These are phyloP conservation scores for Entomortierella parvispora DNA, from an alignment of 192 early-diverging fungal species.

Conservation along the genomic window DNA sequence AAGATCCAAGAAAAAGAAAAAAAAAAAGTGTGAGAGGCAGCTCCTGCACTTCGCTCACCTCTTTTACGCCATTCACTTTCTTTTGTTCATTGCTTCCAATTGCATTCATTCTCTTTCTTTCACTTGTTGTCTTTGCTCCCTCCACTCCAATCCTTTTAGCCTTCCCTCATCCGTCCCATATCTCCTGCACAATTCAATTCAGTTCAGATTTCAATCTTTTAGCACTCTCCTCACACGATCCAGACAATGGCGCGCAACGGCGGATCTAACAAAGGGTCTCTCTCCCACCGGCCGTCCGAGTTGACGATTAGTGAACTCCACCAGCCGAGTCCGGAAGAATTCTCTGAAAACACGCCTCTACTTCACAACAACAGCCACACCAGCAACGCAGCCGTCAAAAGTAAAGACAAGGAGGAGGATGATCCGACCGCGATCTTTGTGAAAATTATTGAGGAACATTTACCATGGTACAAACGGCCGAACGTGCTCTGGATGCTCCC, in stretches of 20 bases:
- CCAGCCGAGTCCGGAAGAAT: background rate
- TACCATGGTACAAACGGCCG: slow-evolving; percentile 47
- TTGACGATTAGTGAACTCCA: slow-evolving; percentile 10
- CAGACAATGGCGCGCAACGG: background rate
- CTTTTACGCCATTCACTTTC: no score
- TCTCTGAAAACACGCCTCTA: slow-evolving; percentile 18
- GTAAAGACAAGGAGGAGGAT: background rate
- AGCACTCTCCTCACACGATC: no score
- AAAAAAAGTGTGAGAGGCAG: no score
- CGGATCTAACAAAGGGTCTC: background rate
- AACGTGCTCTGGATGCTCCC: slow-evolving; percentile 35
- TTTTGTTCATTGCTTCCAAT: background rate
- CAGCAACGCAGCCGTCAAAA: background rate
- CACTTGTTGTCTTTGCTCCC: background rate
- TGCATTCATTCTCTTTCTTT: background rate
- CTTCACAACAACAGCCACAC: background rate
- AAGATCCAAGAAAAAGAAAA: no score
- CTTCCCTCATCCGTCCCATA: background rate
- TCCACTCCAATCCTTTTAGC: background rate
- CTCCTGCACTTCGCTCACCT: no score
- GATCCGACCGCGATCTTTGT: slow-evolving; percentile 26
- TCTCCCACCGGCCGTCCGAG: slow-evolving; percentile 19
- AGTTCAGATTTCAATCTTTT: no score
- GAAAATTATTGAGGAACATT: slow-evolving; percentile 20
- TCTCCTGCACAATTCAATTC: background rate